These are phyloP conservation scores for Thelonectria blattea DNA, from an alignment of 2,329 filamentous ascomycete species.

Conservation along the genomic window DNA sequence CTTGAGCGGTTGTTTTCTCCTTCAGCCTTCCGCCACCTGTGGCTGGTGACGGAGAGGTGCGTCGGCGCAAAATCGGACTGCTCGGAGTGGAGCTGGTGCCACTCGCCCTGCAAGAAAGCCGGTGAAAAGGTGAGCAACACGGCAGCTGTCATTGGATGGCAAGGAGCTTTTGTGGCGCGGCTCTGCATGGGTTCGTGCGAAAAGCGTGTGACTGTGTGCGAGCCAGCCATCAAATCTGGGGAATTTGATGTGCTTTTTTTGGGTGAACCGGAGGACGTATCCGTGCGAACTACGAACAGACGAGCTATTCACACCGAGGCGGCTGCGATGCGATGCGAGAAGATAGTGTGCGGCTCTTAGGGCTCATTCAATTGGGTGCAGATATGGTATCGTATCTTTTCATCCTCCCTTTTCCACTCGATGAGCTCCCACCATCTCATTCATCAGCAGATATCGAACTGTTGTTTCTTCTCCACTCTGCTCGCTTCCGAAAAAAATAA, in stretches of 20 bases:
- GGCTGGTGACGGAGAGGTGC: slow-evolving; percentile 6
- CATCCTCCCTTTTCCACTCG: neutral
- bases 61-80: slow-evolving; percentile 14
- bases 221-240: slow-evolving; percentile 24
- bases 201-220: neutral
- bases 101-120: neutral
- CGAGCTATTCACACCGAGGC: neutral
- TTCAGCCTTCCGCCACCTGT: slow-evolving; percentile 15
- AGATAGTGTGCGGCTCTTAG: neutral
- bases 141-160: slow-evolving; percentile 24
- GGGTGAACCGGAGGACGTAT: neutral
- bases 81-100: slow-evolving; percentile 5
- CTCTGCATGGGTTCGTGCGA: slow-evolving; percentile 24
- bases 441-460: slow-evolving; percentile 11
- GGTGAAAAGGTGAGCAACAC: slow-evolving; percentile 15
- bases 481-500: neutral
- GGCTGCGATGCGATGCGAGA: neutral
- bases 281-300: slow-evolving; percentile 6
- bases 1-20: neutral
- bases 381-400: neutral
- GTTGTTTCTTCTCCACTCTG: slow-evolving; percentile 1
- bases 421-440: neutral
- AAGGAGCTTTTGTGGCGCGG: slow-evolving; percentile 21
- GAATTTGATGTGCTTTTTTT: slow-evolving; percentile 18
- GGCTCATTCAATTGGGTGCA: neutral